These are phyloP conservation scores for Penicillium sp. DNA, from an alignment of 2,329 filamentous ascomycete species.

Conservation along the genomic window DNA sequence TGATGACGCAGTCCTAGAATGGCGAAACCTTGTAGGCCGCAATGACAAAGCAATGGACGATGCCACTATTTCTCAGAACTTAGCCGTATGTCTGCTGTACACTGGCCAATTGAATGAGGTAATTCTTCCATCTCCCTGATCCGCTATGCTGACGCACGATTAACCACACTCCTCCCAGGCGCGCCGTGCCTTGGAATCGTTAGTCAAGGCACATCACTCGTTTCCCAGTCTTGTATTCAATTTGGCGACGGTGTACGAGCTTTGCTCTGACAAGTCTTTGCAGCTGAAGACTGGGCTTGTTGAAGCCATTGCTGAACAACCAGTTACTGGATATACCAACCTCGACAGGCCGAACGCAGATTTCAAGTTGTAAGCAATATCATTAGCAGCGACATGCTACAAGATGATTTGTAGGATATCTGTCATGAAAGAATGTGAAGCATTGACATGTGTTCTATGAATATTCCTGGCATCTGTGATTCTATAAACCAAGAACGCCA, in stretches of 20 bases:
- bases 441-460: slow-evolving; percentile 12
- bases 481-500: slow-evolving; percentile 1
- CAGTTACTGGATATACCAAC: slow-evolving; percentile 59
- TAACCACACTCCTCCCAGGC: slow-evolving; percentile 54
- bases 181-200: slow-evolving; percentile 66
- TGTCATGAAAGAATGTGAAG: background rate
- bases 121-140: slow-evolving; percentile 28
- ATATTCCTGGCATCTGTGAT: slow-evolving; percentile 9
- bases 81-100: slow-evolving; percentile 84
- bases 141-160: slow-evolving; percentile 12
- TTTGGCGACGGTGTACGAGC: slow-evolving; percentile 85
- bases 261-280: slow-evolving; percentile 78
- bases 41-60: slow-evolving; percentile 54
- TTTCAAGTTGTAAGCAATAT: slow-evolving; percentile 70
- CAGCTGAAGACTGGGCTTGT: slow-evolving; percentile 73
- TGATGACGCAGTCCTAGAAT: slow-evolving; percentile 64
- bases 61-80: slow-evolving; percentile 79
- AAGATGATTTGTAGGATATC: background rate
- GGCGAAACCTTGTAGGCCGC: slow-evolving; percentile 59
- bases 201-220: slow-evolving; percentile 66
- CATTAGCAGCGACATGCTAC: slow-evolving; percentile 13
- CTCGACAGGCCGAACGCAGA: slow-evolving; percentile 75
- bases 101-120: slow-evolving; percentile 76
- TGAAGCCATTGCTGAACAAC: slow-evolving; percentile 68
- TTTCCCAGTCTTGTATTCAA: slow-evolving; percentile 89